Evolutionary conservation across 129 eudicot genomes (phyloP), one percentile per base, ranked within the genome.

Genomic region (Lonicera japonica): DNA sequence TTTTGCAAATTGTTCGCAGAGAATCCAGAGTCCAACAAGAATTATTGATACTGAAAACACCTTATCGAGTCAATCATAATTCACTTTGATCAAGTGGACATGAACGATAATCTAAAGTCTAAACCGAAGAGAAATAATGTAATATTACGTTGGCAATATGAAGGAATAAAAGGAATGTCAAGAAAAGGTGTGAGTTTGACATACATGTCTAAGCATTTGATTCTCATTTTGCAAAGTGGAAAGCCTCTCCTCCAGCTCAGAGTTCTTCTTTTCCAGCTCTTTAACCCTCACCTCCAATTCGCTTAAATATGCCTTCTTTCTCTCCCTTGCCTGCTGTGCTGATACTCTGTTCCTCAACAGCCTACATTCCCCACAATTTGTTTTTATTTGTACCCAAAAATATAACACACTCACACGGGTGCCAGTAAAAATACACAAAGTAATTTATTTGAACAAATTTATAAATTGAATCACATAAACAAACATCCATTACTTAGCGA

Each of bases 311-410:
- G 86, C 94, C 79, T 91, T 91, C 90, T 91, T 91, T 79, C 97
- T 84, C 61, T 91, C 97, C 66, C 97, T 91, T 63, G 97, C 97
- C 84, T 87, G 96, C 54, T 91, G 97, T 40, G 97, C 97, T 15
- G 97, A 91, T 22, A 91, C 97, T 78, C 97, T 82, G 61, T 91
- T 91, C 77, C 95, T 87, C 77, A 91, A 67, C 81, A 91, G 82
- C 82, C 95, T 91, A 58, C 36, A 29, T 29, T 43, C 55, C 43
- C 51, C 63, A 34, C 47, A 66, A n/a, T n/a, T n/a, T n/a, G n/a
- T n/a, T n/a, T n/a, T n/a, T n/a, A n/a, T n/a, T 22, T 14, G 25
- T 15, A 40, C n/a, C 63, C 38, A 15, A 59, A 56, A 53, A 48
- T 5, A 55, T 11, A 56, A 19, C 29, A 55, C 8, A 56, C 58